phyloP scores from a whole-genome alignment of 805 yeast species.

The Zygosaccharomyces rouxii region DNA sequence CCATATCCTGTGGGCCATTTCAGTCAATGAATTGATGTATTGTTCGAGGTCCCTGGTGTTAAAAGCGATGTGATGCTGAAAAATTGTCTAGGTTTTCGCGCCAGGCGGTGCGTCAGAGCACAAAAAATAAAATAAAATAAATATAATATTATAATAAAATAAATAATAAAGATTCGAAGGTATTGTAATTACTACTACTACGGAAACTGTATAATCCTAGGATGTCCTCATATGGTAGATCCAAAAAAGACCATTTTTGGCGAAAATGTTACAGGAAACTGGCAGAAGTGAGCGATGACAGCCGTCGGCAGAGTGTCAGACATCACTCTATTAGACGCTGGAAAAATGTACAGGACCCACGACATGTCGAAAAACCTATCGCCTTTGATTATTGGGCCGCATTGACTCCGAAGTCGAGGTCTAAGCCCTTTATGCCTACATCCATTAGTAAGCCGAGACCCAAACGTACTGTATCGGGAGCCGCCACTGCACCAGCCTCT shows the following conservation, averaged over 20 bases:
- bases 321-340: constrained; percentile 12
- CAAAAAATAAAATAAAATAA: constrained; percentile 1
- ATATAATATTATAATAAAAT: not conserved
- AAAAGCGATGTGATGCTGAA: not conserved
- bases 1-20: not conserved
- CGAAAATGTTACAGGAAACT: constrained; percentile 1
- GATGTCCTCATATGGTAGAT: not conserved
- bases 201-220: not conserved
- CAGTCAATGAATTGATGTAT: not conserved
- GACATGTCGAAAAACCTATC: not conserved
- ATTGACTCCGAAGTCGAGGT: not conserved
- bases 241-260: constrained; percentile 1
- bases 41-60: not conserved
- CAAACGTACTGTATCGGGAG: constrained; percentile 1
- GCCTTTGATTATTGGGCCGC: not conserved
- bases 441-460: not conserved
- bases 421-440: not conserved
- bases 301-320: not conserved
- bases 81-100: constrained; percentile 1
- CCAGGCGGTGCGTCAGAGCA: constrained; percentile 5
- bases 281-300: not conserved
- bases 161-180: not conserved
- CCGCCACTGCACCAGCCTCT: constrained; percentile 3
- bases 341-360: constrained; percentile 6
- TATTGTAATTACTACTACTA: not conserved